phyloP scores from a whole-genome alignment of 768 basidiomycete genomes.

The Lactarius vividus region DNA sequence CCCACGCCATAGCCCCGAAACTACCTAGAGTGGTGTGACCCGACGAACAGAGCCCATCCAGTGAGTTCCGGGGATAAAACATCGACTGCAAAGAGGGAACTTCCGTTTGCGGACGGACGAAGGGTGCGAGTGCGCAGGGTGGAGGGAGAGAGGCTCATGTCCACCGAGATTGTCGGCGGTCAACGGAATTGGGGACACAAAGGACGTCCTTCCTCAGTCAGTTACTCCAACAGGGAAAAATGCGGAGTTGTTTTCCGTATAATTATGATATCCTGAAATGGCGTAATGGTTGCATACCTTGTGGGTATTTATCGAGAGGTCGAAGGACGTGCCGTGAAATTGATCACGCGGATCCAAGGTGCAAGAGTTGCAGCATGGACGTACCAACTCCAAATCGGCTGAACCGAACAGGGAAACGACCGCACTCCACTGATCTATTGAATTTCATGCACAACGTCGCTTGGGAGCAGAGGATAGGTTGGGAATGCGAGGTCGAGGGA shows the following conservation, averaged over 20 bases:
- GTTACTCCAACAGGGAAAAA: slow-evolving; percentile 11
- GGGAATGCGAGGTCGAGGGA: neutral
- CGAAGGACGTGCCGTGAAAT: slow-evolving; percentile 1
- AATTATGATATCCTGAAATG: slow-evolving; percentile 4
- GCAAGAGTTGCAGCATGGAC: neutral
- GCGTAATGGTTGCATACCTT: slow-evolving; percentile 10
- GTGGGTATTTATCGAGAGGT: slow-evolving; percentile 1
- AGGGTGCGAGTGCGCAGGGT: slow-evolving; percentile 11
- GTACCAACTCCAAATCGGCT: slow-evolving; percentile 8
- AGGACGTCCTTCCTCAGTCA: slow-evolving; percentile 7
- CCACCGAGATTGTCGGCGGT: slow-evolving; percentile 11
- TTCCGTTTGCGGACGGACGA: slow-evolving; percentile 12
- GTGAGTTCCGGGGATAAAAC: slow-evolving; percentile 6
- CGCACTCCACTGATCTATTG: neutral
- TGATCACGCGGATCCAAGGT: neutral
- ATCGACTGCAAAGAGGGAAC: slow-evolving; percentile 6
- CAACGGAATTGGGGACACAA: slow-evolving; percentile 8
- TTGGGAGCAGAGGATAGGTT: neutral
- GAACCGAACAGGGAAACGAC: neutral
- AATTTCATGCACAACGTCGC: neutral
- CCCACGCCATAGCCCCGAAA: slow-evolving; percentile 1
- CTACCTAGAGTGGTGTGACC: neutral
- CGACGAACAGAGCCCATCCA: neutral
- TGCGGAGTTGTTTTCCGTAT: slow-evolving; percentile 5
- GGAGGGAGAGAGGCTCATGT: slow-evolving; percentile 12